These are phyloP conservation scores for Xerocomellus intermedius DNA, from an alignment of 768 basidiomycete genomes.

Conservation along the genomic window DNA sequence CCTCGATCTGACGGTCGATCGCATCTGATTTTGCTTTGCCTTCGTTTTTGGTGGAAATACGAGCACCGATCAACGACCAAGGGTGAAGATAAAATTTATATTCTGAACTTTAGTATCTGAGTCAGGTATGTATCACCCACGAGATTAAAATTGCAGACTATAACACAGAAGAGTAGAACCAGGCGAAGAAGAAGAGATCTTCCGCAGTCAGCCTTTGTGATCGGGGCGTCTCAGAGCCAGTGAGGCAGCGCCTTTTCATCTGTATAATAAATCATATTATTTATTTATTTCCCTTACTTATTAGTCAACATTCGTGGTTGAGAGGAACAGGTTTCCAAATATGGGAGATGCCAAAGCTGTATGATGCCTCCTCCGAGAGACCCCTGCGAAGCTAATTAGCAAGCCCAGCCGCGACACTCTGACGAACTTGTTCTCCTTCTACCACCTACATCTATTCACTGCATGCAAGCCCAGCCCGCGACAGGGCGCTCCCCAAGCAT, in stretches of 20 bases:
- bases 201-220: neutral
- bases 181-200: neutral
- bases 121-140: neutral
- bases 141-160: too few species aligned
- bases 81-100: neutral
- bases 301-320: constrained; percentile 25
- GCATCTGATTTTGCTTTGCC: neutral
- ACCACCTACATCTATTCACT: constrained; percentile 8
- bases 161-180: neutral
- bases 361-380: constrained; percentile 18
- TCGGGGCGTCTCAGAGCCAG: neutral
- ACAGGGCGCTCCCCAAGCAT: constrained; percentile 24
- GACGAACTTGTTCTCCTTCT: constrained; percentile 11
- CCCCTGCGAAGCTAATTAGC: constrained; percentile 29
- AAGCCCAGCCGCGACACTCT: constrained; percentile 14
- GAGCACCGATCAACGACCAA: neutral
- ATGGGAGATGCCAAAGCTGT: constrained; percentile 12
- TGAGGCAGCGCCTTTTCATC: neutral
- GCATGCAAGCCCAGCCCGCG: constrained; percentile 21
- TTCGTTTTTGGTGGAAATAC: neutral
- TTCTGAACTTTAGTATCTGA: neutral
- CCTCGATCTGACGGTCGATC: constrained; percentile 4
- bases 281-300: neutral
- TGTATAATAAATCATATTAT: neutral
- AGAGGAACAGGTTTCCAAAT: constrained; percentile 28